phyloP scores from a whole-genome alignment of 2,329 filamentous ascomycete species.

The Trichoderma breve region DNA sequence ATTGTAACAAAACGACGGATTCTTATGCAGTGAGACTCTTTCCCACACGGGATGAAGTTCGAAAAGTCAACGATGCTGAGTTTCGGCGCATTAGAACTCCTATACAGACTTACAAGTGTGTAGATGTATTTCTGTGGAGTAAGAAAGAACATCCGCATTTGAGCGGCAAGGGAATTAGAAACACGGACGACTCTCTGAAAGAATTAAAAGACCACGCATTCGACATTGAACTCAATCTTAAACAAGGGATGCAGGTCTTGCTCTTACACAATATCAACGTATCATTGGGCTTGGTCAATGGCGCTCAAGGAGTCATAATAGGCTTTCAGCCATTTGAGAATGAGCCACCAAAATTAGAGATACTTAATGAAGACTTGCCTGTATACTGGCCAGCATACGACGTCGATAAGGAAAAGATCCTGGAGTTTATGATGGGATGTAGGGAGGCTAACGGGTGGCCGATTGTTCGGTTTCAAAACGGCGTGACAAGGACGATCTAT shows the following conservation, averaged over 20 bases:
- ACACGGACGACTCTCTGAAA: slow-evolving; percentile 16
- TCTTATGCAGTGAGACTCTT: background rate
- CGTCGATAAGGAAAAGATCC: no score
- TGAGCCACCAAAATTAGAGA: fast-evolving
- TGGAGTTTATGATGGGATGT: background rate
- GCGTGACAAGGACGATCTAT: no score
- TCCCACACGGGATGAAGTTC: slow-evolving; percentile 35
- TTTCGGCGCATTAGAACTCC: background rate
- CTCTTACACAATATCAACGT: slow-evolving; percentile 29
- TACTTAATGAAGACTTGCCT: background rate
- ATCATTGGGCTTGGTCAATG: no score
- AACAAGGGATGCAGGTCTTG: slow-evolving; percentile 26
- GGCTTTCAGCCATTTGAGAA: slow-evolving; percentile 22
- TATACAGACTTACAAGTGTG: background rate
- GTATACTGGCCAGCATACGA: no score
- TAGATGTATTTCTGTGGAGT: slow-evolving; percentile 13
- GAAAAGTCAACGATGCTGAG: background rate
- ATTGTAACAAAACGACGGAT: background rate
- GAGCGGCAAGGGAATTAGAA: background rate
- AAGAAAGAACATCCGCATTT: background rate
- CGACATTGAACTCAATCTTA: slow-evolving; percentile 19
- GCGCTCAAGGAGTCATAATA: slow-evolving; percentile 28
- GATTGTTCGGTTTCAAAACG: no score
- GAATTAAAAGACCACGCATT: slow-evolving; percentile 21
- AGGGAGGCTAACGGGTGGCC: slow-evolving; percentile 22